Conservation (phyloP, 257 asterid genomes). For the Solanum chmielewskii region DNA sequence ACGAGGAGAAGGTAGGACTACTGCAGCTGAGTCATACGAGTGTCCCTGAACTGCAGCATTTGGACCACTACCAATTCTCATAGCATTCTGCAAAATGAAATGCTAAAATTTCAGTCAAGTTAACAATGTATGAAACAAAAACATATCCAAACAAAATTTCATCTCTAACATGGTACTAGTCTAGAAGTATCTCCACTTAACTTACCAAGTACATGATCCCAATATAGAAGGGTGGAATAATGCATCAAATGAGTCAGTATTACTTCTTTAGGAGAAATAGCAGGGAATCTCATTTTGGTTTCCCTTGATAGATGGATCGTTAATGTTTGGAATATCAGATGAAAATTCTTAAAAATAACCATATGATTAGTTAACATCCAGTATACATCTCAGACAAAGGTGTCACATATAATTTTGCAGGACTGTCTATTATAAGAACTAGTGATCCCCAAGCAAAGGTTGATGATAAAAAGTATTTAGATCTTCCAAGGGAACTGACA, state of each 20-base stretch:
- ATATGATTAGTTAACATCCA: neutral
- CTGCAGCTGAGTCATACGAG: constrained; percentile 32
- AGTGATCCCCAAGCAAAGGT: neutral
- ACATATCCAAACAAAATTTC: neutral
- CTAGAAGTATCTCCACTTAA: neutral
- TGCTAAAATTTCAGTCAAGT: neutral
- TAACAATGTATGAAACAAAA: neutral
- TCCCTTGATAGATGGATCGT: neutral
- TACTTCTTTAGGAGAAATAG: neutral
- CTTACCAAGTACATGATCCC: neutral
- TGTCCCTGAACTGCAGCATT: constrained; percentile 36
- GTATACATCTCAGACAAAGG: neutral
- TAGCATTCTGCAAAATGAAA: constrained; percentile 39
- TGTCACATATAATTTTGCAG: neutral
- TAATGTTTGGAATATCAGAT: neutral
- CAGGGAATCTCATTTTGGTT: neutral
- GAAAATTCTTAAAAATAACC: neutral
- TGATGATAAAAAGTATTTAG: neutral
- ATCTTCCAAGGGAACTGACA: neutral
- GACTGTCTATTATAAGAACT: neutral
- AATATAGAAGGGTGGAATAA: neutral
- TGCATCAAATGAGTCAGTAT: neutral
- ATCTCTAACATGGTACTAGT: neutral
- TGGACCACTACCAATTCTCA: constrained; percentile 47
- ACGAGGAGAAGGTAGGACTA: constrained; percentile 25